Conservation (phyloP, 1,139 yeast genomes). For the Protomyces inundatus region DNA sequence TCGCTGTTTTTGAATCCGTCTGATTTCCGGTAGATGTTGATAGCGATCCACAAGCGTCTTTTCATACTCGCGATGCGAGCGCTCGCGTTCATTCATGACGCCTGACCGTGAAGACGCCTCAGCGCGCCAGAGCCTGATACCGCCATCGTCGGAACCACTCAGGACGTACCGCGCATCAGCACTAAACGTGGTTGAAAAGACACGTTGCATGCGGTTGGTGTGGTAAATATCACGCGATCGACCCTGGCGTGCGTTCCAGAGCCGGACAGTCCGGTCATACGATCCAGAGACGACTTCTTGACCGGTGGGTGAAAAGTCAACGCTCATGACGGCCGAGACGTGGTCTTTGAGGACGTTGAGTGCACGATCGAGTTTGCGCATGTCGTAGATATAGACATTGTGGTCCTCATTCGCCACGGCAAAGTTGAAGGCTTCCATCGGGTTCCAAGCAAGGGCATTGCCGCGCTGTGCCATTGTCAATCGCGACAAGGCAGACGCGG, state of each 20-base stretch:
- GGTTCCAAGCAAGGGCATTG: constrained; percentile 90
- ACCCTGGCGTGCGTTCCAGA: constrained; percentile 70
- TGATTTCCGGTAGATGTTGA: constrained; percentile 94
- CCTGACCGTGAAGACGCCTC: constrained; percentile 77
- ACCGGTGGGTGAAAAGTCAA: constrained; percentile 95
- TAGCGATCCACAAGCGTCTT: constrained; percentile 85
- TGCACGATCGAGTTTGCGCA: constrained; percentile 80
- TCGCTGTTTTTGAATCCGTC: constrained; percentile 83
- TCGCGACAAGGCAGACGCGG: constrained; percentile 90
- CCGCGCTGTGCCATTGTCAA: constrained; percentile 73
- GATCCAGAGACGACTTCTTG: constrained; percentile 93
- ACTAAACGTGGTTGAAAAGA: constrained; percentile 74
- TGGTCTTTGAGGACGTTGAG: constrained; percentile 88
- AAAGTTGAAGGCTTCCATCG: constrained; percentile 93
- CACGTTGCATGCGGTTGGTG: constrained; percentile 95
- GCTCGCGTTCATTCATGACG: constrained; percentile 72
- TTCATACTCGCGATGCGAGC: constrained; percentile 82
- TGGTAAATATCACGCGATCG: constrained; percentile 94
- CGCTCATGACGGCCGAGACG: constrained; percentile 90
- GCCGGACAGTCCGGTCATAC: constrained; percentile 85
- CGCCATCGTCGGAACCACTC: constrained; percentile 94
- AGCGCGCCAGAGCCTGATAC: constrained; percentile 87
- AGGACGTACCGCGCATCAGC: constrained; percentile 84
- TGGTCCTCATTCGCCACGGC: constrained; percentile 94
- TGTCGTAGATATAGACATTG: constrained; percentile 89